Evolutionary conservation across 139 green algal species (phyloP).

Genomic region (Asterochloris erici): DNA sequence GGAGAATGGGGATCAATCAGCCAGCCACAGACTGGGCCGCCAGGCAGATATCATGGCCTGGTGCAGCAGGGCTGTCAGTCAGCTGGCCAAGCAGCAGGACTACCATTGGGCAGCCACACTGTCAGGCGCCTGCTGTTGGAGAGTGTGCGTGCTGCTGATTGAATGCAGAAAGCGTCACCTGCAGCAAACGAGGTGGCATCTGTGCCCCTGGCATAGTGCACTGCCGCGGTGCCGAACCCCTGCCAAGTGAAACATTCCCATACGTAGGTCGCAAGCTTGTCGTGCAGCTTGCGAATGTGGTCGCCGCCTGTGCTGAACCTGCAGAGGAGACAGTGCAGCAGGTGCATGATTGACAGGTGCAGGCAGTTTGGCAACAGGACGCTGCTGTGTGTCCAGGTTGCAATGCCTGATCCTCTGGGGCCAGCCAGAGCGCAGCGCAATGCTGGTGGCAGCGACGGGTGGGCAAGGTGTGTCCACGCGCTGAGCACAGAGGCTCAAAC

Average conservation of each 20-base stretch:
- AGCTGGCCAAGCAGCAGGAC: background rate
- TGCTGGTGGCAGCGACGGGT: too few species aligned
- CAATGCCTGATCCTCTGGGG: too few species aligned
- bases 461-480: too few species aligned
- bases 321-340: background rate
- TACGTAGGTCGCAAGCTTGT: constrained; percentile 14
- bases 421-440: too few species aligned
- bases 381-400: too few species aligned
- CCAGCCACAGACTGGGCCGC: background rate
- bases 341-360: too few species aligned
- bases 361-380: too few species aligned
- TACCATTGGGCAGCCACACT: background rate
- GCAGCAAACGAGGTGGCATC: constrained; percentile 13
- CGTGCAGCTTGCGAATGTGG: constrained; percentile 11
- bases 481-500: background rate
- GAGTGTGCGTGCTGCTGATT: background rate
- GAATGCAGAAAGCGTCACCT: background rate
- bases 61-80: background rate
- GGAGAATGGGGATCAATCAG: background rate
- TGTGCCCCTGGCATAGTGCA: constrained; percentile 4
- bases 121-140: background rate
- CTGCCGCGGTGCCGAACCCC: background rate
- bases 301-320: constrained; percentile 12
- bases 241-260: constrained; percentile 9
- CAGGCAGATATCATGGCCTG: background rate